Conservation (phyloP, 2,329 filamentous ascomycete genomes). For the Alternaria incomplexa region DNA sequence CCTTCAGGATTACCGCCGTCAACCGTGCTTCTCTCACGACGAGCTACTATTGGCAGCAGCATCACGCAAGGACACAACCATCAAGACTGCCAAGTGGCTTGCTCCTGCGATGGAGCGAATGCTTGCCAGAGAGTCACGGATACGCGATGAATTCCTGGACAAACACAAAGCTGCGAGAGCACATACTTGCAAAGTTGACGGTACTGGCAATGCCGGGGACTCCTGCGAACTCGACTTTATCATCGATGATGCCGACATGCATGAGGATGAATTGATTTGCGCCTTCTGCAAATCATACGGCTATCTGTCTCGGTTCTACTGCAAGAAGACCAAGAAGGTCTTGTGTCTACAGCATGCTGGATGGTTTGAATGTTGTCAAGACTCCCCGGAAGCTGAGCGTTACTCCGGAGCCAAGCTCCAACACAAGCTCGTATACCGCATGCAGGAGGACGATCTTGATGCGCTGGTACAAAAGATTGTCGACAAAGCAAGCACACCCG, state of each 20-base stretch:
- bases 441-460: conserved; percentile 73
- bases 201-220: conserved; percentile 55
- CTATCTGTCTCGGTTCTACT: conserved; percentile 90
- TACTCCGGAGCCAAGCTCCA: conserved; percentile 61
- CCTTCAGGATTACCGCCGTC: conserved; percentile 83
- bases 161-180: conserved; percentile 62
- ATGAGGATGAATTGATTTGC: conserved; percentile 93
- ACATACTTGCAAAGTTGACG: conserved; percentile 53
- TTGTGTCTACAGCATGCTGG: conserved; percentile 85
- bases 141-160: conserved; percentile 71
- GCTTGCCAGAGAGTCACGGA: conserved; percentile 71
- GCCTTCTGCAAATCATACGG: conserved; percentile 89
- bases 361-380: conserved; percentile 75
- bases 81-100: conserved; percentile 94
- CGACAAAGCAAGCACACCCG: conserved; percentile 85
- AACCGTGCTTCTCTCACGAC: conserved; percentile 97
- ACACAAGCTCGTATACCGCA: conserved; percentile 79
- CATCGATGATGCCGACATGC: conserved; percentile 69
- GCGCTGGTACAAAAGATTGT: conserved; percentile 74
- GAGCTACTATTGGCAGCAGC: conserved; percentile 92
- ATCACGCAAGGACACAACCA: conserved; percentile 73
- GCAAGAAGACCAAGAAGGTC: conserved; percentile 78
- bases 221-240: conserved; percentile 40
- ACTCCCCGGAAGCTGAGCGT: conserved; percentile 69
- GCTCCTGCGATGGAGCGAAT: conserved; percentile 84